phyloP scores from a whole-genome alignment of 768 basidiomycete genomes.

The Suillus brevipes region DNA sequence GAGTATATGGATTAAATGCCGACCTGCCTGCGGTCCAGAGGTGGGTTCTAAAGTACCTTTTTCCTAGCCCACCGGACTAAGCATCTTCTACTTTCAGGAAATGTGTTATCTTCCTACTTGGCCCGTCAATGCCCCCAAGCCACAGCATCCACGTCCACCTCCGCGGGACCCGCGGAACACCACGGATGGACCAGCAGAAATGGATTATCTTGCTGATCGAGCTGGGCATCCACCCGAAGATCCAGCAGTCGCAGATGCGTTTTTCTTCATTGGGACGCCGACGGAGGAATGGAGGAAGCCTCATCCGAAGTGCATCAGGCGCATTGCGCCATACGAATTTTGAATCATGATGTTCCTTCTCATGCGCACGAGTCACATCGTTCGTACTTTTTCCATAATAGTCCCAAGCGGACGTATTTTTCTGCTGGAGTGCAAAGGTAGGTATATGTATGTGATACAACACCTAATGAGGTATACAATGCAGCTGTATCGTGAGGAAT shows the following conservation, averaged over 20 bases:
- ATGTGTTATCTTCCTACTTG: conserved; percentile 30
- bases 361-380: background rate
- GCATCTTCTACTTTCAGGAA: conserved; percentile 15
- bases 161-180: background rate
- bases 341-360: background rate
- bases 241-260: background rate
- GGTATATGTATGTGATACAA: background rate
- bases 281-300: conserved; percentile 23
- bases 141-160: background rate
- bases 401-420: background rate
- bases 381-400: background rate
- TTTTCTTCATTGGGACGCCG: background rate
- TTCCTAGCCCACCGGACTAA: background rate
- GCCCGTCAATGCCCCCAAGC: conserved; percentile 11
- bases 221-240: background rate
- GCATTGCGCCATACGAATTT: conserved; percentile 9
- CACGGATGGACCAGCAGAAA: background rate
- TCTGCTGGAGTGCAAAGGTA: background rate
- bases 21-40: conserved; percentile 17
- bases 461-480: conserved; percentile 2
- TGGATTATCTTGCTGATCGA: background rate
- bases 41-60: conserved; percentile 8
- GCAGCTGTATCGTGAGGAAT: background rate
- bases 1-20: conserved; percentile 25
- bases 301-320: conserved; percentile 22